These are phyloP conservation scores for Paramyrothecium sp. DNA, from an alignment of 2,329 filamentous ascomycete genomes.

Conservation along the genomic window DNA sequence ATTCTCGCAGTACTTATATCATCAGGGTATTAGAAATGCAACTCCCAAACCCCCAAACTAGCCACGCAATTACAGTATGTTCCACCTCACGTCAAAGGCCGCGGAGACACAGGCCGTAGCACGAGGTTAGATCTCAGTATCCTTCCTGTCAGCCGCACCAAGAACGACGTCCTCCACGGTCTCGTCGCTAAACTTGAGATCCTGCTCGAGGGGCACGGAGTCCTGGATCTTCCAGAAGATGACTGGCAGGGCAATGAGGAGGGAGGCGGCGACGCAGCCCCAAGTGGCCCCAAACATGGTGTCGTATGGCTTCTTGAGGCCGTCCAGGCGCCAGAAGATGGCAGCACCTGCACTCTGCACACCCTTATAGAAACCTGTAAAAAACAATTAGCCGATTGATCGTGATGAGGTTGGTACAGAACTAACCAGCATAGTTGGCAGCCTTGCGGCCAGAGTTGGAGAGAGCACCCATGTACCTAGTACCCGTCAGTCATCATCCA, in stretches of 20 bases:
- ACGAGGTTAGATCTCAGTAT: neutral
- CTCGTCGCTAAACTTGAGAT: slow-evolving; percentile 83
- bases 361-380: slow-evolving; percentile 79
- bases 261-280: slow-evolving; percentile 70
- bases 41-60: no score
- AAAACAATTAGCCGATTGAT: slow-evolving; percentile 67
- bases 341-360: slow-evolving; percentile 75
- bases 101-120: no score
- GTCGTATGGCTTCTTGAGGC: slow-evolving; percentile 54
- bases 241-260: slow-evolving; percentile 76
- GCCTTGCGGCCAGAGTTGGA: slow-evolving; percentile 91
- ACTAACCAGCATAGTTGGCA: slow-evolving; percentile 81
- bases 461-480: slow-evolving; percentile 84
- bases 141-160: neutral
- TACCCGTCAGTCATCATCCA: slow-evolving; percentile 31
- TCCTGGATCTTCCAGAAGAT: slow-evolving; percentile 80
- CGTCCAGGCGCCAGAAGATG: slow-evolving; percentile 36
- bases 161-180: slow-evolving; percentile 65
- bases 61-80: no score
- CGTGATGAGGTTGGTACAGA: slow-evolving; percentile 70
- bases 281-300: slow-evolving; percentile 70
- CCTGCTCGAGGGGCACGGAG: slow-evolving; percentile 76
- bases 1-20: no score
- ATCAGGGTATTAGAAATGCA: no score
- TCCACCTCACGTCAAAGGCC: no score